Evolutionary conservation across 2,329 filamentous ascomycete genomes (phyloP).

Genomic region (Pseudogymnoascus sp.): DNA sequence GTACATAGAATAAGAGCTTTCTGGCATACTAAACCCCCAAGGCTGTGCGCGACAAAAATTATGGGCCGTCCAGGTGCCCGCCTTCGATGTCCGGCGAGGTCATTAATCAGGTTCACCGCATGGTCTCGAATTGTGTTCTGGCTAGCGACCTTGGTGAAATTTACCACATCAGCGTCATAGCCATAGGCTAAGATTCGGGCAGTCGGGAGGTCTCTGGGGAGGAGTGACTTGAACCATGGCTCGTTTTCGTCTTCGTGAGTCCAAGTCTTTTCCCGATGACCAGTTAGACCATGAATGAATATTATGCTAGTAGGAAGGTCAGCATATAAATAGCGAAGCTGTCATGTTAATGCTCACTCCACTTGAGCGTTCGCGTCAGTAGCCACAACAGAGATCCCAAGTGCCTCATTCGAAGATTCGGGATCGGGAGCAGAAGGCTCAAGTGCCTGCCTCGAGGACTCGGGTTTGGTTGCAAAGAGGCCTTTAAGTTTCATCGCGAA

Average conservation of each 20-base stretch:
- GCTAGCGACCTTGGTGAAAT: conserved; percentile 14
- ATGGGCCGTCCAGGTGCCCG: conserved; percentile 18
- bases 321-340: not conserved
- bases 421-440: not conserved
- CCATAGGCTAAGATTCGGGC: conserved; percentile 37
- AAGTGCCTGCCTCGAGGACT: not conserved
- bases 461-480: not conserved
- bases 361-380: not conserved
- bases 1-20: conserved; percentile 32
- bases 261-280: conserved; percentile 37
- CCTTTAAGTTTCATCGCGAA: too few relatives aligned
- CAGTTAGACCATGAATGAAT: conserved; percentile 39
- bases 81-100: too few relatives aligned
- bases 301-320: conserved; percentile 26
- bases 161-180: conserved; percentile 32
- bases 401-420: not conserved
- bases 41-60: conserved; percentile 36
- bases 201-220: conserved; percentile 27
- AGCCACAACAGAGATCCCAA: not conserved
- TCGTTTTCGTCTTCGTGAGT: conserved; percentile 22
- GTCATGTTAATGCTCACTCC: not conserved
- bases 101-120: not conserved
- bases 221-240: conserved; percentile 34
- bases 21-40: conserved; percentile 38
- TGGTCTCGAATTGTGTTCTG: not conserved